Evolutionary conservation across 805 yeast species (phyloP).

Genomic region (Jamesozyma rosinii): DNA sequence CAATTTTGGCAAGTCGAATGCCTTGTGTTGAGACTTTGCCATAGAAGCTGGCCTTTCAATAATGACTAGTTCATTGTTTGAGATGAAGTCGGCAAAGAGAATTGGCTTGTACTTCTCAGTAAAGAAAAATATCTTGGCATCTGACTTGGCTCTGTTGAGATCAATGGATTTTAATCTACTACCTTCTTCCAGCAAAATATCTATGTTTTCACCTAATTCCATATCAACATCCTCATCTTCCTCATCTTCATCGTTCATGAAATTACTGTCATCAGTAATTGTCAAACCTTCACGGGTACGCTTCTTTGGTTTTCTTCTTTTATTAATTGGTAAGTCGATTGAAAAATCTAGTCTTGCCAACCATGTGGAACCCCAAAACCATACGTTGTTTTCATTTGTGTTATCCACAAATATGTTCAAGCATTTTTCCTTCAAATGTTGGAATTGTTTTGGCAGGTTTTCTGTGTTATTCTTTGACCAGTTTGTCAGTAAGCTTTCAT

Average conservation of each 20-base stretch:
- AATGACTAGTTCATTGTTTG: slow-evolving; percentile 49
- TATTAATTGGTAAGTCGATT: slow-evolving; percentile 42
- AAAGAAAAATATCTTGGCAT: slow-evolving; percentile 51
- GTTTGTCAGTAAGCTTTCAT: slow-evolving; percentile 35
- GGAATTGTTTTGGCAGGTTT: slow-evolving; percentile 57
- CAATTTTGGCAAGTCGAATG: slow-evolving; percentile 54
- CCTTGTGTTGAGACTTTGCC: slow-evolving; percentile 44
- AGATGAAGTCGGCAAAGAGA: slow-evolving; percentile 50
- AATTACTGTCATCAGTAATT: slow-evolving; percentile 34
- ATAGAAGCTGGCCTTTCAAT: slow-evolving; percentile 67
- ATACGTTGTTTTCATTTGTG: slow-evolving; percentile 38
- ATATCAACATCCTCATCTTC: slow-evolving; percentile 26
- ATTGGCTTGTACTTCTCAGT: slow-evolving; percentile 69
- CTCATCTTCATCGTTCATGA: slow-evolving; percentile 28
- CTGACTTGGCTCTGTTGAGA: slow-evolving; percentile 20
- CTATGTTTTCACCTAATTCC: slow-evolving; percentile 14
- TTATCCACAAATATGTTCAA: slow-evolving; percentile 56
- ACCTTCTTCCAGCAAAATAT: slow-evolving; percentile 4
- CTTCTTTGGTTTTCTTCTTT: slow-evolving; percentile 29
- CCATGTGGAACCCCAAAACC: slow-evolving; percentile 90
- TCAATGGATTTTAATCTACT: slow-evolving; percentile 14
- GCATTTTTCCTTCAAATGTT: slow-evolving; percentile 53
- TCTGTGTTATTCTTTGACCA: slow-evolving; percentile 81
- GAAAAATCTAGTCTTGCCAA: slow-evolving; percentile 61
- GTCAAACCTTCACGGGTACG: slow-evolving; percentile 37